Base-by-base conservation (phyloP, 192 early-diverging fungal genomes). In the Coemansia sp. region DNA sequence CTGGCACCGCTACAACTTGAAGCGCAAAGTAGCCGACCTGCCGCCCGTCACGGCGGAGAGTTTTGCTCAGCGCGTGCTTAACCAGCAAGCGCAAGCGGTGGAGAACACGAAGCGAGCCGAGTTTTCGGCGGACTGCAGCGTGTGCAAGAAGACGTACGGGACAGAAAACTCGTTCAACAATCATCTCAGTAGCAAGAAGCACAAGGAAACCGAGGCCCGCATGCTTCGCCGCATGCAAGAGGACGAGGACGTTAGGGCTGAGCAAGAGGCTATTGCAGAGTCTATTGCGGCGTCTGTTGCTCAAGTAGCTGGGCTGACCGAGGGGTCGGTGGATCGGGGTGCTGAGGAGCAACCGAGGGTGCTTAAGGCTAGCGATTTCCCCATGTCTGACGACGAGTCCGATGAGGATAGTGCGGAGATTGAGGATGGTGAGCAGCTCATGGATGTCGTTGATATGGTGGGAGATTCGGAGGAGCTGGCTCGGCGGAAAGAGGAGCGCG, bases 1-100 rank as follows among this genome's bases (percentile, higher is more conserved):
- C 85, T 99, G 97, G 96, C 98, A 99, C 66, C 85, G 96, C 36
- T 99, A 99, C 87, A 99, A 99, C 76, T 77, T 98, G 26, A 98
- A 98, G 85, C 89, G 96, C 66, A 96, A 97, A 69, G 93, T 98
- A 26, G 95, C 91, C 13, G 92, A 91, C 21, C 81, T 98, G 18
- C 93, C 92, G 0, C 91, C 95, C 24, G 88, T 99, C 28, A 75
- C 88, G 3, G 84, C 84, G 16, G 95, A 95, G 65, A 85, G 86
- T 62, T 99, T 97, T 86, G 80, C 85, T 0, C 85, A 88, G 74
- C 88, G 93, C 35, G 79, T 93, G 37, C 60, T 87, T 59, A 86
- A 85, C 5, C 87, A 88, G 68, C 83, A 91, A 69, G 79, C 76
- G 18, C 74, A 85, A 73, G 68, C 70, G 0, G 77, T 73, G 34